Evolutionary conservation across 2,329 filamentous ascomycete genomes (phyloP).

Genomic region (Aspergillus flavus): DNA sequence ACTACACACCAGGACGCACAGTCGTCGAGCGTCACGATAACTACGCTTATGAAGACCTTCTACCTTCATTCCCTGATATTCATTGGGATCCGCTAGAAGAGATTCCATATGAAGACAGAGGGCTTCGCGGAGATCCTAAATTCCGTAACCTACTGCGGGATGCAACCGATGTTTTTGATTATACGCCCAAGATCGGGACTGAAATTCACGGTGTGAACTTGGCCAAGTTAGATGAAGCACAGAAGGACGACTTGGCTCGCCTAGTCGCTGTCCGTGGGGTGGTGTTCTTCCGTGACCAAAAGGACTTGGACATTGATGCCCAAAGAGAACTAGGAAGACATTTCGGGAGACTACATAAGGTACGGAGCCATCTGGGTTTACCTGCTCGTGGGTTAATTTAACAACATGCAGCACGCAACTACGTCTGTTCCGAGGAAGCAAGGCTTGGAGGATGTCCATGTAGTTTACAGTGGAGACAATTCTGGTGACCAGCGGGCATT

Average conservation of each 20-base stretch:
- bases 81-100: slow-evolving; percentile 55
- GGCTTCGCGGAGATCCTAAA: slow-evolving; percentile 55
- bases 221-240: slow-evolving; percentile 51
- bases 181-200: slow-evolving; percentile 59
- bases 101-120: slow-evolving; percentile 56
- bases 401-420: slow-evolving; percentile 50
- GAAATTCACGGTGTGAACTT: slow-evolving; percentile 57
- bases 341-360: slow-evolving; percentile 57
- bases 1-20: slow-evolving; percentile 54
- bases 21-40: slow-evolving; percentile 48
- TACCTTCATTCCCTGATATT: slow-evolving; percentile 56
- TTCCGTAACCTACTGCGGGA: slow-evolving; percentile 56
- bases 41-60: slow-evolving; percentile 57
- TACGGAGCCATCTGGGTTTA: slow-evolving; percentile 4
- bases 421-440: slow-evolving; percentile 53
- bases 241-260: slow-evolving; percentile 58
- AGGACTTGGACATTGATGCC: slow-evolving; percentile 56
- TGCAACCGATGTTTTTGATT: slow-evolving; percentile 60
- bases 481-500: slow-evolving; percentile 56
- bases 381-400: not conserved
- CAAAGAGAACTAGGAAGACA: slow-evolving; percentile 56
- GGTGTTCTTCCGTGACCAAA: slow-evolving; percentile 60
- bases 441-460: slow-evolving; percentile 59
- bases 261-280: slow-evolving; percentile 59
- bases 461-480: slow-evolving; percentile 57